A percentile compares a stretch with the other conserved stretches of the same genome.
Evolutionary conservation across 2,329 filamentous ascomycete species (phyloP).

Genomic region (Colletotrichum simmondsii): DNA sequence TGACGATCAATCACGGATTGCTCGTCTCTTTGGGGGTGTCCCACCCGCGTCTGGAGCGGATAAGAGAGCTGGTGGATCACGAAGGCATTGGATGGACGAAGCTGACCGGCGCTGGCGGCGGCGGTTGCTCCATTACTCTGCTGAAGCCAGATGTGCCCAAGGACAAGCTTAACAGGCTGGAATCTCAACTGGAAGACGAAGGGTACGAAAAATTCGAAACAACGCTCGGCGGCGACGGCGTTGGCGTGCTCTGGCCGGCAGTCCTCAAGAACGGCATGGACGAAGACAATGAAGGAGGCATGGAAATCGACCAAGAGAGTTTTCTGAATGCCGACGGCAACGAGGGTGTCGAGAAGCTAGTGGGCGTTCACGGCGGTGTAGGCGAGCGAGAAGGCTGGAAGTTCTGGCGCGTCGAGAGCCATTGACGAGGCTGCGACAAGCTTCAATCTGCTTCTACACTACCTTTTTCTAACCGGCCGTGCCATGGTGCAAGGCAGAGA

Average conservation of each 20-base stretch:
- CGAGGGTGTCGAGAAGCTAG: constrained; percentile 84
- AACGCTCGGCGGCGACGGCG: constrained; percentile 90
- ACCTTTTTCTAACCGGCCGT: not conserved
- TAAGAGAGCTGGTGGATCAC: constrained; percentile 91
- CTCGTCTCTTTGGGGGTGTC: constrained; percentile 93
- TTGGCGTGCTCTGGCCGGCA: constrained; percentile 94
- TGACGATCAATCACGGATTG: constrained; percentile 93
- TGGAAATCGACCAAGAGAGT: constrained; percentile 90
- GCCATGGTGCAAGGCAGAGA: constrained; percentile 4
- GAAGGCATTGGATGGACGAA: constrained; percentile 96
- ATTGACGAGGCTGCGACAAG: constrained; percentile 33
- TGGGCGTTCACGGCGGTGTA: constrained; percentile 78
- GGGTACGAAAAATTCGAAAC: constrained; percentile 89
- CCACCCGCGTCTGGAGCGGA: constrained; percentile 90
- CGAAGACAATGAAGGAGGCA: constrained; percentile 81
- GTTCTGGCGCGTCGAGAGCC: constrained; percentile 78
- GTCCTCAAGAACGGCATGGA: constrained; percentile 87
- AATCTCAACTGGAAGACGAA: constrained; percentile 73
- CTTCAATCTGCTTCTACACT: constrained; percentile 5
- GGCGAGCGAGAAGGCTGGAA: constrained; percentile 85
- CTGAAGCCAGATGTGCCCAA: constrained; percentile 73
- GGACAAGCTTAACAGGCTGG: constrained; percentile 70
- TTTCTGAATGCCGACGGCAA: constrained; percentile 86
- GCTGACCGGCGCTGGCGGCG: constrained; percentile 93
- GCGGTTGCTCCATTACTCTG: constrained; percentile 94